Conservation (phyloP, 1,284 basidiomycete genomes). For the Schizophyllum commune region DNA sequence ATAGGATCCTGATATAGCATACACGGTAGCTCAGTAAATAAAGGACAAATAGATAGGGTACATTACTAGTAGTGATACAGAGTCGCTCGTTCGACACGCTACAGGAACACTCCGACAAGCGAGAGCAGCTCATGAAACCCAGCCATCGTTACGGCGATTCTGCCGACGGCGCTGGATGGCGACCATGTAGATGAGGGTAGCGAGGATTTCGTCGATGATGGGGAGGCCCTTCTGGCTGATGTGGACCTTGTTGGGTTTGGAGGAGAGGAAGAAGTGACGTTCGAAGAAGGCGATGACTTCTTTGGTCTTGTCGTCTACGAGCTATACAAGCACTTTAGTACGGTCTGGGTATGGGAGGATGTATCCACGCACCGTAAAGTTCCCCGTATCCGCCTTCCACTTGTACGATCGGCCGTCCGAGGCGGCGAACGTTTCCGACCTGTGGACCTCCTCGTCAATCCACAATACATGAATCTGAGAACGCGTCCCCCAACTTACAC, state of each 20-base stretch:
- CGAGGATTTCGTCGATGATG: neutral
- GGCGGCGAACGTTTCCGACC: neutral
- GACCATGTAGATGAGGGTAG: neutral
- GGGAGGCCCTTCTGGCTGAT: neutral
- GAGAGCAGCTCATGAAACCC: no score
- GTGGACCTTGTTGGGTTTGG: neutral
- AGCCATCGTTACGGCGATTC: neutral
- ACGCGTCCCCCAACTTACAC: no score
- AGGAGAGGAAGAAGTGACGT: neutral
- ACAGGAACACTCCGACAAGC: no score
- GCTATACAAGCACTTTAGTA: neutral
- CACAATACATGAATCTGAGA: no score
- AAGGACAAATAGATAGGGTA: no score
- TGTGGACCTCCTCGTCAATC: neutral
- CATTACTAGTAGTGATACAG: no score
- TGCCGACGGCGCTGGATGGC: neutral
- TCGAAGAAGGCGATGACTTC: neutral
- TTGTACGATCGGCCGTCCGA: neutral
- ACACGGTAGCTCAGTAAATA: no score
- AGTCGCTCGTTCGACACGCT: no score
- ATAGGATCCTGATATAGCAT: no score
- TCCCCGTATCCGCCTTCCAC: neutral
- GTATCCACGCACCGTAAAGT: neutral
- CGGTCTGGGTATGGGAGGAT: neutral
- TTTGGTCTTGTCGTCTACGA: neutral